phyloP scores from a whole-genome alignment of 2,329 filamentous ascomycete species.

The Cercospora canescens region DNA sequence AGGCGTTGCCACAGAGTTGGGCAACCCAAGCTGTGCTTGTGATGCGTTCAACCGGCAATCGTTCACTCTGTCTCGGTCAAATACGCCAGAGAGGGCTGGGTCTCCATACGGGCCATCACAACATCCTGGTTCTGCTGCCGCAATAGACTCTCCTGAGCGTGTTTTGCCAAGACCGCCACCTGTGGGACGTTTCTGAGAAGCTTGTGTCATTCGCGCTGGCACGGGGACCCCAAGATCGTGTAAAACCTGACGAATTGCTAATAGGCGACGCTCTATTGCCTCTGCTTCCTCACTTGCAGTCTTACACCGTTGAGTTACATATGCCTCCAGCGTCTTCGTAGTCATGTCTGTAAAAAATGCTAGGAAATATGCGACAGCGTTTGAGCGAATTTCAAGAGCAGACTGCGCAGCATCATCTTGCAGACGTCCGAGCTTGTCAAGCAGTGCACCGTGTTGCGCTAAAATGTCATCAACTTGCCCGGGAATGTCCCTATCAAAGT shows the following conservation, averaged over 20 bases:
- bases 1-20: background rate
- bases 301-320: background rate
- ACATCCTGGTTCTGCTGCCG: too few species aligned
- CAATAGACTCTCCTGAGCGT: too few species aligned
- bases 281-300: background rate
- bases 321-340: background rate
- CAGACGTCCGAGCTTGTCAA: background rate
- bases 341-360: background rate
- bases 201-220: background rate
- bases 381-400: too few species aligned
- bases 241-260: background rate
- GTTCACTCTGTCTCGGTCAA: background rate
- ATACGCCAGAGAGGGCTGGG: too few species aligned
- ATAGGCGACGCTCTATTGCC: background rate
- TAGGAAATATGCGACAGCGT: background rate
- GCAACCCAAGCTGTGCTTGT: background rate
- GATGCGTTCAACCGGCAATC: background rate
- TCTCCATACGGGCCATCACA: too few species aligned
- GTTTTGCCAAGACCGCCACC: background rate
- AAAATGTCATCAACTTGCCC: background rate
- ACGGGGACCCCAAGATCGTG: background rate
- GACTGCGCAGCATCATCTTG: background rate
- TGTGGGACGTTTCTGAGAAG: background rate
- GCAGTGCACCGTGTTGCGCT: background rate
- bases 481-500: background rate